Evolutionary conservation across 2,329 filamentous ascomycete species (phyloP).

Genomic region (Exserohilum rostratum): DNA sequence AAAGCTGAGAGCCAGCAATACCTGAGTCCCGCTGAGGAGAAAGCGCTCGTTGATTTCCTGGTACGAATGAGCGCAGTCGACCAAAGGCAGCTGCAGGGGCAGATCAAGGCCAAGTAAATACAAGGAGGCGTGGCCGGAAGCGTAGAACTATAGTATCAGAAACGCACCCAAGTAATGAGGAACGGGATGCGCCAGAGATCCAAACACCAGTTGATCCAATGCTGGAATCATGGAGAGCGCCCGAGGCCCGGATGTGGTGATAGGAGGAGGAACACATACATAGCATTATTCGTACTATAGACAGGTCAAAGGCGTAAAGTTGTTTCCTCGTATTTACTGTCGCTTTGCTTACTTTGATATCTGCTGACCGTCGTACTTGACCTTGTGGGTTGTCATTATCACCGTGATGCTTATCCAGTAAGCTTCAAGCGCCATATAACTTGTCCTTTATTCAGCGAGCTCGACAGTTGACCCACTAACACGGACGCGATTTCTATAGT

Average conservation of each 20-base stretch:
- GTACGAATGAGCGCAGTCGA: too few relatives aligned
- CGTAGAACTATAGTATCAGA: background rate
- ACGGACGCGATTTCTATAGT: too few relatives aligned
- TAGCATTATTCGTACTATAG: background rate
- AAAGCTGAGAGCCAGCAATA: too few relatives aligned
- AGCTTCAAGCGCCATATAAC: background rate
- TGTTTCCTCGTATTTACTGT: background rate
- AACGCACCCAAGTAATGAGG: background rate
- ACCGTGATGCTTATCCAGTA: background rate
- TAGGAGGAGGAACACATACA: background rate
- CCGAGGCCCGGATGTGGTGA: background rate
- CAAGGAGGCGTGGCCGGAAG: background rate
- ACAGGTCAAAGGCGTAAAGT: background rate
- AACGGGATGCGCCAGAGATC: background rate
- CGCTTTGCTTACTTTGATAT: background rate
- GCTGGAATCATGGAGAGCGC: background rate
- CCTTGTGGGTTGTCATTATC: background rate
- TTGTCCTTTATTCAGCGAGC: too few relatives aligned
- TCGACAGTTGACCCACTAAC: too few relatives aligned
- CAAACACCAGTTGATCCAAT: background rate
- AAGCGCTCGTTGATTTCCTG: too few relatives aligned
- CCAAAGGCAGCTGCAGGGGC: background rate
- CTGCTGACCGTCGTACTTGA: background rate
- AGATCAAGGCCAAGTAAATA: background rate
- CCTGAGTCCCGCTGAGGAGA: too few relatives aligned